Base-by-base conservation (phyloP, 2,329 filamentous ascomycete species). In the Sclerotiophoma versabilis region DNA sequence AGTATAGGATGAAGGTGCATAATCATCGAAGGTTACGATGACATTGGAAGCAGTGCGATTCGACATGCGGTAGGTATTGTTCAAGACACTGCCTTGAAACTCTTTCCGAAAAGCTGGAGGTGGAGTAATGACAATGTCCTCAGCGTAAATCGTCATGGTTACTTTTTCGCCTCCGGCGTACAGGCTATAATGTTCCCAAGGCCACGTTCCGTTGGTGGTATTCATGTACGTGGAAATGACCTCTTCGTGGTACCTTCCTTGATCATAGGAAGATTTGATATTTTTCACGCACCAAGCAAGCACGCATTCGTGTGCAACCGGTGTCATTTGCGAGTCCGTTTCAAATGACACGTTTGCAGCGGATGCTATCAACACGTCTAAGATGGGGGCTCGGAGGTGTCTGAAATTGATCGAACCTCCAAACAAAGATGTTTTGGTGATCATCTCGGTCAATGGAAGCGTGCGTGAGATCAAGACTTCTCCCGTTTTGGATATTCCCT, bases 201-300 rank as follows among this genome's bases (percentile, higher is more conserved):
- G 17, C 23, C 17, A 30, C n/a, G 6, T 5, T 17, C 17, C 37
- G 2, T 32, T 20, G 12, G 39, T 54, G 3, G 26, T 26, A 5
- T 59, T 52, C 4, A 34, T 22, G 1, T 53, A 46, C 1, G 25
- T 49, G 2, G 58, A 19, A 0, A 59, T 22, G 1, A 65, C 39
- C 4, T 62, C 39, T 44, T 71, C 65, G 14, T 38, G 9, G 19
- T 70, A 68, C 0, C 11, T 36, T 1, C 52, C 66, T 15, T 15
- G 34, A 5, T 23, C 20, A 12, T 66, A 70, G 0, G 58, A 53
- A 1, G 66, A 69, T 5, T 49, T 14, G 2, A 71, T 41, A 2
- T 30, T 56, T 27, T 68, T 58, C 4, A 70, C 60, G 29, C 67
- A 71, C 65, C 63, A 71, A 1, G 58, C 49, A 0, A 70, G 27